Base-by-base conservation (phyloP, 2,329 filamentous ascomycete genomes). In the Tolypocladium ovalisporum region DNA sequence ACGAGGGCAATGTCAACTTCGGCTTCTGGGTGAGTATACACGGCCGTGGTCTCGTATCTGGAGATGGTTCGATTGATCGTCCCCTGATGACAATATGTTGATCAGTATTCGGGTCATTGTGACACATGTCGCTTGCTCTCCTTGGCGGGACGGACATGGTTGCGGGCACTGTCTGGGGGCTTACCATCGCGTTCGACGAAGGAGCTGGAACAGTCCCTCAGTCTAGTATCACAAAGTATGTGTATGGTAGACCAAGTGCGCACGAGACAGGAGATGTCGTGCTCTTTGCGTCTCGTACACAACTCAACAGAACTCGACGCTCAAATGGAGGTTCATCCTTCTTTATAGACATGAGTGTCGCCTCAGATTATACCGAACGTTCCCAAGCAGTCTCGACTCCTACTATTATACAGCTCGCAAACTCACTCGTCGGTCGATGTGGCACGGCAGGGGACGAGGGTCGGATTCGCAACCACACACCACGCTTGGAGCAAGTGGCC, bases 1-100 rank as follows among this genome's bases (percentile, higher is more conserved):
- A 90, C 83, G 60, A 90, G 81, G 32, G 90, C 80, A 47, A 90
- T 82, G 64, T 85, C 82, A 64, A 80, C 82, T 59, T 77, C 76
- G 55, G 83, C 83, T 57, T 82, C 73, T 9, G 82, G 81, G 57
- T 84, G 81, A 0, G 75, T 77, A 66, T 82, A 84, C 54, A 85
- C 80, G 53, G 79, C 75, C 1, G 81, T 84, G 55, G 80, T 74
- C 67, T 84, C 83, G 70, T 79, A 83, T 24, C 82, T 80, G 24
- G 62, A 58, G 52, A 73, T 65, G 17, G 58, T 61, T 37, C 66
- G 66, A 49, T 67, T 67, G 29, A 60, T 57, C 4, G 63, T 74
- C 63, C 71, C 78, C 78, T 82, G 64, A 49, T 34, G 36, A 24
- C 2, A 29, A n/a, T n/a, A 17, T 34, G 7, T n/a, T n/a, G 10